These are phyloP conservation scores for Agaricus sinodeliciosus DNA, from an alignment of 768 basidiomycete genomes.

Conservation along the genomic window DNA sequence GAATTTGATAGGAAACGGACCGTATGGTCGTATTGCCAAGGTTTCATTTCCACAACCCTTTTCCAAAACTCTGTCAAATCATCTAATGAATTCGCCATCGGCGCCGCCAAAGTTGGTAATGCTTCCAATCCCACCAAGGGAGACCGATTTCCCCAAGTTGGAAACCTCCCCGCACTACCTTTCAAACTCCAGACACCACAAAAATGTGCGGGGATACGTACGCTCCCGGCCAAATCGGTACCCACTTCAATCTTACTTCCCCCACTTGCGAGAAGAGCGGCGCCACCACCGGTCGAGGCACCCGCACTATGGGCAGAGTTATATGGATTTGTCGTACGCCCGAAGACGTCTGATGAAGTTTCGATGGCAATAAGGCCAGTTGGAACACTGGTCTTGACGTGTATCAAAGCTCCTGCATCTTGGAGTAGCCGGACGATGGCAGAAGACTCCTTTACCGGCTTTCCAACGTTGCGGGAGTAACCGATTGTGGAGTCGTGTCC, in stretches of 20 bases:
- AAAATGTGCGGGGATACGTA: slow-evolving; percentile 68
- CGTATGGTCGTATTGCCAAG: slow-evolving; percentile 64
- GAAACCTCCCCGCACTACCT: slow-evolving; percentile 52
- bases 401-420: slow-evolving; percentile 58
- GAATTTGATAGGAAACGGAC: slow-evolving; percentile 20
- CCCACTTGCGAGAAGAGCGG: slow-evolving; percentile 57
- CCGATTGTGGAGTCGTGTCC: slow-evolving; percentile 61
- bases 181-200: slow-evolving; percentile 66
- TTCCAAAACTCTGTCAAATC: slow-evolving; percentile 65
- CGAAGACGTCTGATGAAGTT: slow-evolving; percentile 54
- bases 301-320: slow-evolving; percentile 46
- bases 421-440: slow-evolving; percentile 50
- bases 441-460: slow-evolving; percentile 40
- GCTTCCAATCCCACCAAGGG: slow-evolving; percentile 52
- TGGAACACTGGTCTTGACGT: slow-evolving; percentile 58
- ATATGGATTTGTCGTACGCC: slow-evolving; percentile 57
- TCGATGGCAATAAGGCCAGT: slow-evolving; percentile 51
- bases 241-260: slow-evolving; percentile 66
- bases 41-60: slow-evolving; percentile 49
- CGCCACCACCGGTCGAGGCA: slow-evolving; percentile 68
- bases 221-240: slow-evolving; percentile 68
- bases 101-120: slow-evolving; percentile 45
- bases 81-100: slow-evolving; percentile 55
- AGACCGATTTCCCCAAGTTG: slow-evolving; percentile 39
- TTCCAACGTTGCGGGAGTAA: slow-evolving; percentile 43